A percentile compares a stretch with the other conserved stretches of the same genome.
Evolutionary conservation across 495 filamentous ascomycete genomes (phyloP).

Genomic region (Aspergillus ellipticus): DNA sequence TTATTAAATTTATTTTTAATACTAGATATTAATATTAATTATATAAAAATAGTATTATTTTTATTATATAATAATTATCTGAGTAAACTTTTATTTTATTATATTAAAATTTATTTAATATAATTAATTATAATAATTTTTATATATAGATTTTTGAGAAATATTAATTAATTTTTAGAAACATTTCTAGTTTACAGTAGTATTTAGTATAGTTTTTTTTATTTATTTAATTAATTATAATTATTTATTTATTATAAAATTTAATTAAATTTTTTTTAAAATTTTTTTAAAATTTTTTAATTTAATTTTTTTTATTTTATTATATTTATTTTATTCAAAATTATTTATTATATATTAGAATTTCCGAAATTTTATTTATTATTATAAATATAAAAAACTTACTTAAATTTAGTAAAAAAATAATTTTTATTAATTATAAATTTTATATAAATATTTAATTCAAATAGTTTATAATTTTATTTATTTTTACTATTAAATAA

Average conservation of each 20-base stretch:
- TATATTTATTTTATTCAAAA: too few relatives aligned
- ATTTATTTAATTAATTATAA: too few relatives aligned
- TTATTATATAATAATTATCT: neutral
- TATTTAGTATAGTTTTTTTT: neutral
- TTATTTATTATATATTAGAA: neutral
- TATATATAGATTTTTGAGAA: neutral
- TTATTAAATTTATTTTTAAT: too few relatives aligned
- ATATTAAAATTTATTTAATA: neutral
- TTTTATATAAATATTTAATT: neutral
- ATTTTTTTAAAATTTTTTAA: neutral
- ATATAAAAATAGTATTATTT: conserved; percentile 2
- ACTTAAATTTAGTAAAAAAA: neutral
- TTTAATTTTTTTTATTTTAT: neutral
- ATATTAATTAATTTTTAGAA: neutral
- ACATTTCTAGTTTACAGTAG: neutral
- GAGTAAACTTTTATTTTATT: neutral
- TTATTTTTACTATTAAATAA: too few relatives aligned
- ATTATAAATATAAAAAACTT: neutral
- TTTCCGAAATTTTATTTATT: neutral
- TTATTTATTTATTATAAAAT: too few relatives aligned
- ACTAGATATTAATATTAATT: neutral
- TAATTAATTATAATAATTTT: neutral
- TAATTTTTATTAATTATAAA: neutral
- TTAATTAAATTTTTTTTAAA: neutral
- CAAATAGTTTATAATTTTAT: conserved; percentile 3